Percentiles rank a stretch among this genome's conserved stretches.
These are phyloP conservation scores for Calocera viscosa DNA, from an alignment of 768 basidiomycete genomes.

Conservation along the genomic window DNA sequence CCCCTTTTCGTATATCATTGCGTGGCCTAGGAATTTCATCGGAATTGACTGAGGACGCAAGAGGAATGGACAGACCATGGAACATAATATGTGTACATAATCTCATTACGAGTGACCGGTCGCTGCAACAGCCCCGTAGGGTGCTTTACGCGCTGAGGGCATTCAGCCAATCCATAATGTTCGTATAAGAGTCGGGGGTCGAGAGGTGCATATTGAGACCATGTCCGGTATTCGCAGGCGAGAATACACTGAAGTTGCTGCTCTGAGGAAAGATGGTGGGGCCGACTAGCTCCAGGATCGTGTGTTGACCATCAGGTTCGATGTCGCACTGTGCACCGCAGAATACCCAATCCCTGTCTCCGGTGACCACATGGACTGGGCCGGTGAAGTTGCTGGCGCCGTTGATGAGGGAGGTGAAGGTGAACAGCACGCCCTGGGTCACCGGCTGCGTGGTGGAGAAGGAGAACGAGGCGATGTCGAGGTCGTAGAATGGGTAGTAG, in stretches of 20 bases:
- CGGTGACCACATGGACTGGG: conserved; percentile 14
- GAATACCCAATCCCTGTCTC: conserved; percentile 16
- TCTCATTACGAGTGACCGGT: too few species aligned
- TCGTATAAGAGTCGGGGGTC: conserved; percentile 9
- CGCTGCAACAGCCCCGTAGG: too few species aligned
- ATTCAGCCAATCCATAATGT: conserved; percentile 9
- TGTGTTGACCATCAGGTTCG: conserved; percentile 9
- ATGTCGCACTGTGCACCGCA: conserved; percentile 12
- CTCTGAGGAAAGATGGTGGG: conserved; percentile 10
- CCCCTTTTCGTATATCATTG: too few species aligned
- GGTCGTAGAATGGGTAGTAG: conserved; percentile 14
- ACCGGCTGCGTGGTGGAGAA: conserved; percentile 14
- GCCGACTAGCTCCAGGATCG: conserved; percentile 10
- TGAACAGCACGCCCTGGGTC: conserved; percentile 14
- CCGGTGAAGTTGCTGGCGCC: conserved; percentile 11
- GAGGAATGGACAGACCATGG: too few species aligned
- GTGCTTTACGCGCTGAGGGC: too few species aligned
- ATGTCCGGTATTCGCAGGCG: conserved; percentile 11
- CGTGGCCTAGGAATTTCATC: too few species aligned
- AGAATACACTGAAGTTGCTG: conserved; percentile 7
- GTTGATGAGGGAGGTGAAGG: conserved; percentile 8
- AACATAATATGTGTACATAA: too few species aligned
- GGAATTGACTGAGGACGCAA: too few species aligned
- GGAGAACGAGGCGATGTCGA: not conserved
- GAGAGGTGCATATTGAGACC: conserved; percentile 12